Conservation (phyloP, 345 rosid species). For the Rhizophora mangle region DNA sequence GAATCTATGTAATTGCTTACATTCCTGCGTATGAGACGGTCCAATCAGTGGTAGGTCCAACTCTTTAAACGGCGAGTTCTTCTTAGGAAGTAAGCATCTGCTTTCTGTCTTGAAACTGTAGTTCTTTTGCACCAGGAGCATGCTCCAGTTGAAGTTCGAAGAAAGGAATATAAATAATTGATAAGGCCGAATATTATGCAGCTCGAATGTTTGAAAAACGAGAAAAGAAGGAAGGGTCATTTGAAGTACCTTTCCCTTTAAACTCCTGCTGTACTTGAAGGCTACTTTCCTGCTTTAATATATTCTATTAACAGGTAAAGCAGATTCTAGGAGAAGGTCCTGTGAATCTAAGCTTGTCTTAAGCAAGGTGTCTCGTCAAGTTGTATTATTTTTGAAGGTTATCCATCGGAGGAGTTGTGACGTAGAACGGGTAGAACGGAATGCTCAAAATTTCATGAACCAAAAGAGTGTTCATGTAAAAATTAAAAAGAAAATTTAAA, state of each 20-base stretch:
- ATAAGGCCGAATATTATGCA: conserved; percentile 37
- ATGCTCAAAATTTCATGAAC: too few species aligned
- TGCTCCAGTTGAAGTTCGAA: conserved; percentile 30
- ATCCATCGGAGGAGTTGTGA: conserved; percentile 37
- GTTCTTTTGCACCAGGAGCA: conserved; percentile 15
- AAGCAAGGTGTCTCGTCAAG: conserved; percentile 57
- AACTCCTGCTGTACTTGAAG: conserved; percentile 49
- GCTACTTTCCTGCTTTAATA: conserved; percentile 43
- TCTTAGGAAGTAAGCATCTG: conserved; percentile 34
- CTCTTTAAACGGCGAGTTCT: conserved; percentile 29
- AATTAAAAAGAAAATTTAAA: too few species aligned
- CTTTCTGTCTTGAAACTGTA: conserved; percentile 15
- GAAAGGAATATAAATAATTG: conserved; percentile 38
- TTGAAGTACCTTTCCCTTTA: conserved; percentile 54
- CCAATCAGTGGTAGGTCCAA: conserved; percentile 28
- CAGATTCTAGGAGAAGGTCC: conserved; percentile 71
- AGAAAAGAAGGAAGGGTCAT: conserved; percentile 52
- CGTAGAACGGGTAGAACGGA: too few species aligned
- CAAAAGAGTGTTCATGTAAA: too few species aligned
- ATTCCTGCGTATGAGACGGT: conserved; percentile 5
- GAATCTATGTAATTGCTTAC: too few species aligned
- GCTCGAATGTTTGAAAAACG: conserved; percentile 73
- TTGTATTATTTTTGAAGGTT: conserved; percentile 66
- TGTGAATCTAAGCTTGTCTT: conserved; percentile 48
- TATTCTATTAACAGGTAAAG: conserved; percentile 53